Evolutionary conservation across 2,329 filamentous ascomycete genomes (phyloP).

Genomic region (Aspergillus sp.): DNA sequence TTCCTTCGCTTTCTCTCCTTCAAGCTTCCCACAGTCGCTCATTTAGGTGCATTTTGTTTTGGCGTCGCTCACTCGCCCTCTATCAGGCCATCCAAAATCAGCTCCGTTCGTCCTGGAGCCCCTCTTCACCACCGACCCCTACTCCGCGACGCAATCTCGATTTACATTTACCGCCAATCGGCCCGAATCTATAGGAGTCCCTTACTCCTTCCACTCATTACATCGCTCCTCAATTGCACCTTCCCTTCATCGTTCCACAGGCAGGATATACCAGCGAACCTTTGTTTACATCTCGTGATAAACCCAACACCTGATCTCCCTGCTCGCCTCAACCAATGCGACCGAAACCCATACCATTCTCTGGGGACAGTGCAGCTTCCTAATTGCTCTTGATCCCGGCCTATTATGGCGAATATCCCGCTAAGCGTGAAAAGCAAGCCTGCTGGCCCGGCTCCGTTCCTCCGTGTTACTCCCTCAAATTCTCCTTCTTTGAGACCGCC

Average conservation of each 20-base stretch:
- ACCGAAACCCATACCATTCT: constrained; percentile 23
- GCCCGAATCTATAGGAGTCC: neutral
- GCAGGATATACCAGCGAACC: neutral
- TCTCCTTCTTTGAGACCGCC: constrained; percentile 70
- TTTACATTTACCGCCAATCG: neutral
- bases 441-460: constrained; percentile 39
- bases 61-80: constrained; percentile 9
- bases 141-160: neutral
- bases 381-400: constrained; percentile 19
- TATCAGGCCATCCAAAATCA: constrained; percentile 14
- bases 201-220: constrained; percentile 6
- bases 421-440: constrained; percentile 42
- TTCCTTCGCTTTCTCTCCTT: constrained; percentile 8
- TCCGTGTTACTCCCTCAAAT: constrained; percentile 76
- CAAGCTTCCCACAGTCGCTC: constrained; percentile 17
- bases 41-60: constrained; percentile 12
- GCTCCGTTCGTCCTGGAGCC: constrained; percentile 19
- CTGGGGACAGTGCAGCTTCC: constrained; percentile 35
- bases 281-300: constrained; percentile 8
- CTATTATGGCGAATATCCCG: constrained; percentile 44
- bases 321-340: constrained; percentile 31
- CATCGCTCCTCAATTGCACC: constrained; percentile 5
- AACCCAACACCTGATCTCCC: neutral
- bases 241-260: constrained; percentile 11
- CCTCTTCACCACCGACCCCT: constrained; percentile 16